A percentile compares a stretch with the other conserved stretches of the same genome.
phyloP scores from a whole-genome alignment of 345 rosid genomes.

The Pseudoturritis turrita region DNA sequence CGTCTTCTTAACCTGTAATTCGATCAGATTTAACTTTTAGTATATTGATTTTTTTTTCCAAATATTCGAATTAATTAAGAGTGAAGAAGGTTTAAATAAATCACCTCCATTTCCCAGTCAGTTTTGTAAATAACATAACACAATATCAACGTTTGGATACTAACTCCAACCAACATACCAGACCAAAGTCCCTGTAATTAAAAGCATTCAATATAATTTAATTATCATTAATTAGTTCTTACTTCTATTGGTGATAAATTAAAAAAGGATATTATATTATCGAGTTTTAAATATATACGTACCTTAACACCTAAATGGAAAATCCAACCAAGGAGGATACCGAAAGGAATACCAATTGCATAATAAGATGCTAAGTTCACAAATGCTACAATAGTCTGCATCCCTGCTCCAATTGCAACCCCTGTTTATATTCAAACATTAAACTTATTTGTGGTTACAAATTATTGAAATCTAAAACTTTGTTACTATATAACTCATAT shows the following conservation, averaged over 20 bases:
- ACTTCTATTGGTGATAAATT: too few species aligned
- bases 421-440: slow-evolving; percentile 30
- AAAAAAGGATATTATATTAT: not conserved
- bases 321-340: slow-evolving; percentile 31
- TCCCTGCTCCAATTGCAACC: slow-evolving; percentile 48
- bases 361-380: slow-evolving; percentile 51
- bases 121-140: slow-evolving; percentile 34
- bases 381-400: slow-evolving; percentile 38
- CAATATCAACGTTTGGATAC: slow-evolving; percentile 34
- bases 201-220: not conserved
- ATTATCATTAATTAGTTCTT: not conserved
- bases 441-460: not conserved
- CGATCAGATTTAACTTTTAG: not conserved
- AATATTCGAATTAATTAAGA: not conserved
- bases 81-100: not conserved
- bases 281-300: not conserved
- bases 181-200: slow-evolving; percentile 43
- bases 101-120: slow-evolving; percentile 47
- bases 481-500: too few species aligned
- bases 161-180: slow-evolving; percentile 40
- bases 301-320: slow-evolving; percentile 39
- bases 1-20: slow-evolving; percentile 30
- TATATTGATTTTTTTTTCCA: not conserved
- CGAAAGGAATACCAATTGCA: slow-evolving; percentile 42
- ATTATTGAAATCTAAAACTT: not conserved